Conservation (phyloP, 108 stramenopile species). For the Schizochytrium sp. region DNA sequence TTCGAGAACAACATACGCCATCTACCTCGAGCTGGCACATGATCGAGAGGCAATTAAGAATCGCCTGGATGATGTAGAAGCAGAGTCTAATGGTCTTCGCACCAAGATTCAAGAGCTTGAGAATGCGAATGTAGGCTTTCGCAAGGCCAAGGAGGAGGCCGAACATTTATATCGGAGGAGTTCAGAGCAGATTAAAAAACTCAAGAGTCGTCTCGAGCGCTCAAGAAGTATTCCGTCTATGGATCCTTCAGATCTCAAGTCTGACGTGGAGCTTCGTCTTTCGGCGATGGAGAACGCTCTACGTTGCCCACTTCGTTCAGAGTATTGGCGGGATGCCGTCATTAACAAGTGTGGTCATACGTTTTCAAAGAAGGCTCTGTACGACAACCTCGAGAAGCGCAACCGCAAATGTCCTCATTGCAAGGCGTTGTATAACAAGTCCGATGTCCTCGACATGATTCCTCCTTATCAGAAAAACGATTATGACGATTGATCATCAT, state of each 20-base stretch:
- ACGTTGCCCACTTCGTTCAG: conserved; percentile 35
- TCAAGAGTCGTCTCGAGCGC: conserved; percentile 16
- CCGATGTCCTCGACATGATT: background rate
- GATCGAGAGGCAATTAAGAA: conserved; percentile 13
- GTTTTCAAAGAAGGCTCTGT: conserved; percentile 29
- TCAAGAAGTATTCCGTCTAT: background rate
- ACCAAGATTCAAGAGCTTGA: conserved; percentile 7
- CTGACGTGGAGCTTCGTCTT: conserved; percentile 33
- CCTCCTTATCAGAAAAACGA: conserved; percentile 49
- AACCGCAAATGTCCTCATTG: conserved; percentile 55
- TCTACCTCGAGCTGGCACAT: conserved; percentile 1
- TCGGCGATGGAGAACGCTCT: conserved; percentile 35
- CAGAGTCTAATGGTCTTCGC: background rate
- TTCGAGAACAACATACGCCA: background rate
- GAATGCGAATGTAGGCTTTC: background rate
- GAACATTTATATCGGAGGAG: background rate
- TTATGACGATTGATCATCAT: conserved; percentile 36
- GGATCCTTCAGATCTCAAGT: background rate
- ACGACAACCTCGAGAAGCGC: conserved; percentile 47
- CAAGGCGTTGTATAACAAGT: conserved; percentile 52
- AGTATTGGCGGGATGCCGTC: conserved; percentile 42
- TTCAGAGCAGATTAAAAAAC: background rate
- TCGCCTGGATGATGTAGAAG: background rate
- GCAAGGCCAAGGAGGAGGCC: conserved; percentile 52
- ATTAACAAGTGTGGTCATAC: conserved; percentile 35